Conservation (phyloP, 1,139 yeast genomes). For the Diutina mesorugosa region DNA sequence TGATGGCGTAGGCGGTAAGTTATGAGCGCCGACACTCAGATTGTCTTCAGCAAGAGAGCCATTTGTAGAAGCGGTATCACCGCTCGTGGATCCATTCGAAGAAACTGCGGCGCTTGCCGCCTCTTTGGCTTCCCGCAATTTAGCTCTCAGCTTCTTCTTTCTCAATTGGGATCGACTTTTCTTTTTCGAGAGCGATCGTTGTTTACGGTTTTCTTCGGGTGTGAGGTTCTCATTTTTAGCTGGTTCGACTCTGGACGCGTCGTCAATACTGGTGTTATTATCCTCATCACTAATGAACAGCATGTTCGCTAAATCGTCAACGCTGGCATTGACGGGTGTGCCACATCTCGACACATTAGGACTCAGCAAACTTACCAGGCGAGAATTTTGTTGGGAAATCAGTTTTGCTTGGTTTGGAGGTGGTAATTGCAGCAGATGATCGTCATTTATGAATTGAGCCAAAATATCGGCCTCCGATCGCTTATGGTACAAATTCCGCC, state of each 20-base stretch:
- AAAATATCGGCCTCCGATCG: neutral
- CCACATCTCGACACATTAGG: neutral
- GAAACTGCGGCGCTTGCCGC: neutral
- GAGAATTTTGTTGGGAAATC: neutral
- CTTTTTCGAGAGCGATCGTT: neutral
- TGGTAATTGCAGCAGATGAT: neutral
- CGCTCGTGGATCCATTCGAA: neutral
- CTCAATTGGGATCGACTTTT: neutral
- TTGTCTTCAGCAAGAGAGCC: neutral
- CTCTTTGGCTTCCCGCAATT: slow-evolving; percentile 1
- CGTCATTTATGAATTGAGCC: neutral
- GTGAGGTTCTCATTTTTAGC: neutral
- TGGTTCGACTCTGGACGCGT: neutral
- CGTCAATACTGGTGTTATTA: neutral
- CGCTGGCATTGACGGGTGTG: neutral
- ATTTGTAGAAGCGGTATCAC: neutral
- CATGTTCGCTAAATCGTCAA: neutral
- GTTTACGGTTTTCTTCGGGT: neutral
- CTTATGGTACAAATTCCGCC: neutral
- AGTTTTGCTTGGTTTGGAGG: neutral
- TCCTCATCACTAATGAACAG: slow-evolving; percentile 1
- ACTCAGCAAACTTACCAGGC: neutral
- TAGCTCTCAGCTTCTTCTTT: slow-evolving; percentile 1
- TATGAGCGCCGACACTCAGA: neutral
- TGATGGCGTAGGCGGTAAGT: neutral